Evolutionary conservation across 2,329 filamentous ascomycete species (phyloP).

Genomic region (Sarocladiaceae sp.): DNA sequence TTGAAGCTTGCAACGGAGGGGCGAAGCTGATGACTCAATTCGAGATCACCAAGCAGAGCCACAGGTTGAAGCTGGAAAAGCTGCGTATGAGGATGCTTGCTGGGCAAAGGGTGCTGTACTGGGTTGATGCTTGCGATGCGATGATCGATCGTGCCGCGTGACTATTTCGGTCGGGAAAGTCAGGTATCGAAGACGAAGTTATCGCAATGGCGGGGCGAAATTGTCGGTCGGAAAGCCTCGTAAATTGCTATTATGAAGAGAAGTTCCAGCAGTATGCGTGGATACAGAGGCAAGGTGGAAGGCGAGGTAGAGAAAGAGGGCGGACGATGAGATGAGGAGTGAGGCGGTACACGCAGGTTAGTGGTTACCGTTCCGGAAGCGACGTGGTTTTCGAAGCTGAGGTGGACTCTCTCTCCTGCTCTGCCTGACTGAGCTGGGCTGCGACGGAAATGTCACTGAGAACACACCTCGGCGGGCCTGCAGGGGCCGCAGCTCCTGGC

Average conservation of each 20-base stretch:
- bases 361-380: constrained; percentile 2
- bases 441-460: neutral
- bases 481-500: neutral
- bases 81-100: neutral
- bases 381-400: constrained; percentile 10
- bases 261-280: neutral
- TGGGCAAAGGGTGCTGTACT: neutral
- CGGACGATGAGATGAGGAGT: constrained; percentile 4
- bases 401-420: neutral
- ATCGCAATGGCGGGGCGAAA: constrained; percentile 5
- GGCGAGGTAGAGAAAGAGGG: neutral
- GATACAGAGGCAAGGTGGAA: neutral
- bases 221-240: neutral
- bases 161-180: neutral
- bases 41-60: neutral
- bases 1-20: neutral
- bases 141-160: neutral
- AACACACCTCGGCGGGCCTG: neutral
- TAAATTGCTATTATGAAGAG: neutral
- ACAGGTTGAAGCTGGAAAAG: neutral
- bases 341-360: constrained; percentile 7
- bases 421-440: neutral
- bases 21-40: constrained; percentile 9
- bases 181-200: neutral
- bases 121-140: neutral